Evolutionary conservation across 2,329 filamentous ascomycete genomes (phyloP), one percentile per base, ranked within the genome.

Genomic region (Calonectria honghensis): DNA sequence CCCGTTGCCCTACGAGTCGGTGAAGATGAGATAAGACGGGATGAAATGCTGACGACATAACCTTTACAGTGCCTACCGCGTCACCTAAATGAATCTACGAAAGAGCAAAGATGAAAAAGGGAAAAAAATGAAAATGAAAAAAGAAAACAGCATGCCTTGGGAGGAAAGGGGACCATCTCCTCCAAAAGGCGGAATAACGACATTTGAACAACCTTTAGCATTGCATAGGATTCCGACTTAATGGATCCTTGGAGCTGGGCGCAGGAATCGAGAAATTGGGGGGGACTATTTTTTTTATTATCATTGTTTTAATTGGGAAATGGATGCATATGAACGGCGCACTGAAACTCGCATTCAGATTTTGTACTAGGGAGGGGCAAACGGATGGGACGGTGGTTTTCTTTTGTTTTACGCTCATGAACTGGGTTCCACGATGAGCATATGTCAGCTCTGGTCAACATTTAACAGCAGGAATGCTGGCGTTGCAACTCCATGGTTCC

Each of bases 11-110:
- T 63, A 63, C 57, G 57, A 63, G 48, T 69, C 35, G 35, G 68
- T 35, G 65, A 71, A 66, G 59, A 65, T 57, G 63, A 45, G 31
- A 74, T 65, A 52, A 65, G 73, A 70, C 52, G 51, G 57, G 35
- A 64, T 76, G 73, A 72, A 76, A 57, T 66, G 71, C 75, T 77
- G 51, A 77, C 71, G 51, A 29, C 27, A 14, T 54, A 32, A 39
- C 18, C 20, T 51, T 41, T 68, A 27, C 54, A 84, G 83, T 76
- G 83, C 83, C 29, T 85, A 84, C 73, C 83, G 83, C 57, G 83
- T 84, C 75, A 83, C 83, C 70, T 84, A 72, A 39, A 54, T 45
- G 27, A 50, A 50, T 81, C 31, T 50, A 67, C 13, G 11, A 31
- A 65, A n/a, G 20, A n/a, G 35, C 7, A 10, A 35, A 10, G n/a